Evolutionary conservation across 2,329 filamentous ascomycete species (phyloP), one percentile per base, ranked within the genome.

Genomic region (Fonsecaea pedrosoi): DNA sequence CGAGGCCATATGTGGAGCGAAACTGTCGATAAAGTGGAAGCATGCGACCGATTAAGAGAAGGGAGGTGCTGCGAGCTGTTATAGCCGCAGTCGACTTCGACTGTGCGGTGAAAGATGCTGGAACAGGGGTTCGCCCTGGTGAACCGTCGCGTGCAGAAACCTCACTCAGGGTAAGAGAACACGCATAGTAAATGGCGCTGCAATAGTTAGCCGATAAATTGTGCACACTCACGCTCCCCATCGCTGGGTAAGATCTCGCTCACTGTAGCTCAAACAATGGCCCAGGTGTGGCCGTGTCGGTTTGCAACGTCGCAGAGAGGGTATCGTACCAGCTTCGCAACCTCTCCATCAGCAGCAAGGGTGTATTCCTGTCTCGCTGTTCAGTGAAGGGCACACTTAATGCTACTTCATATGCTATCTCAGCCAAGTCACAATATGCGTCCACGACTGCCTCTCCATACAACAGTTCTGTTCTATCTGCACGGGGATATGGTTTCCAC

Each of bases 181-280:
- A 53, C 42, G 40, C 50, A 45, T 60, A 60, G 42, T 60, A 60
- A 15, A 53, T 37, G 12, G 57, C 42, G 32, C 57, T 60, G 32
- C 38, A 6, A 30, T 37, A 15, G 30, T 34, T 50, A 25, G 42
- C 40, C 32, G 25, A 35, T 25, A 42, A 37, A 50, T n/a, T 8
- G 25, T 9, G 13, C 9, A 34, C n/a, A 21, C 4, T 21, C 15
- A 34, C 3, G 10, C 45, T 25, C 45, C 25, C 42, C 21, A 2
- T 34, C 30, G 32, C 2, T 34, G 12, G 25, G 57, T 13, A 32
- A 37, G 40, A 60, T 5, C 15, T 10, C 12, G 45, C 57, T 60
- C 40, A 60, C 57, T 60, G 57, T 45, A 60, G 21, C 57, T 60
- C 57, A 45, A 60, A 60, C 18, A 60, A n/a, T 37, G 42, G 57